phyloP scores from a whole-genome alignment of 1,284 basidiomycete genomes.

The Pascua sp. region DNA sequence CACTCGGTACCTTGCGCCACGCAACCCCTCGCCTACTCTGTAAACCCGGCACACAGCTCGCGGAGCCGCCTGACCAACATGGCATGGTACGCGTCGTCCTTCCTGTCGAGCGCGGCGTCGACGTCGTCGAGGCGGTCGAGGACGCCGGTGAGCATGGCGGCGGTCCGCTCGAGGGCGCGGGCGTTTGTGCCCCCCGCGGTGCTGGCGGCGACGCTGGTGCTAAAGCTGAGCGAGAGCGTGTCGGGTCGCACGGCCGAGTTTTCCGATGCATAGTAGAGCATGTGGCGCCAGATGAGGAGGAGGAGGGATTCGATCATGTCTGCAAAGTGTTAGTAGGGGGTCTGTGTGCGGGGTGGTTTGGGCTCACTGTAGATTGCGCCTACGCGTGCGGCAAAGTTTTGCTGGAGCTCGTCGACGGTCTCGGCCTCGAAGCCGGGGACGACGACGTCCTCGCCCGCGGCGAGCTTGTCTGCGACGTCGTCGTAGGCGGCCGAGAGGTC shows the following conservation, averaged over 20 bases:
- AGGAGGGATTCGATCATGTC: constrained; percentile 78
- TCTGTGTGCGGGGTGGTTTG: not conserved
- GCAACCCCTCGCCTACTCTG: constrained; percentile 3
- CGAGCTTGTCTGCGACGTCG: constrained; percentile 24
- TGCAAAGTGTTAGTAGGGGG: constrained; percentile 32
- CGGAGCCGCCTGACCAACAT: constrained; percentile 44
- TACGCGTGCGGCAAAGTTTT: constrained; percentile 5
- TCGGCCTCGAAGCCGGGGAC: constrained; percentile 8
- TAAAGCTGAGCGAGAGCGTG: constrained; percentile 31
- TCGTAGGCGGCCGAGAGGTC: constrained; percentile 33
- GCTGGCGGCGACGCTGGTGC: constrained; percentile 22
- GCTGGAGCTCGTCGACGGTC: constrained; percentile 16
- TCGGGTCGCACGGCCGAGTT: constrained; percentile 27
- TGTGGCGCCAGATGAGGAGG: constrained; percentile 79
- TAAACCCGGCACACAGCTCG: constrained; percentile 39
- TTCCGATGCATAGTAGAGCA: constrained; percentile 56
- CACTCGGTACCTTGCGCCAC: too few relatives aligned
- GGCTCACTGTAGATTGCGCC: constrained; percentile 13
- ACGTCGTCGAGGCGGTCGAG: constrained; percentile 45
- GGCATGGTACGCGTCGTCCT: constrained; percentile 34
- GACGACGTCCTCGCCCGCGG: constrained; percentile 22
- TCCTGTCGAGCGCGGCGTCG: constrained; percentile 36
- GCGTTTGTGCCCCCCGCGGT: constrained; percentile 21
- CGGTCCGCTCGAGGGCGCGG: constrained; percentile 35
- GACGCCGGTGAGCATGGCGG: constrained; percentile 37